phyloP scores from a whole-genome alignment of 2,329 filamentous ascomycete genomes.

The Clonostachys rhizophaga region DNA sequence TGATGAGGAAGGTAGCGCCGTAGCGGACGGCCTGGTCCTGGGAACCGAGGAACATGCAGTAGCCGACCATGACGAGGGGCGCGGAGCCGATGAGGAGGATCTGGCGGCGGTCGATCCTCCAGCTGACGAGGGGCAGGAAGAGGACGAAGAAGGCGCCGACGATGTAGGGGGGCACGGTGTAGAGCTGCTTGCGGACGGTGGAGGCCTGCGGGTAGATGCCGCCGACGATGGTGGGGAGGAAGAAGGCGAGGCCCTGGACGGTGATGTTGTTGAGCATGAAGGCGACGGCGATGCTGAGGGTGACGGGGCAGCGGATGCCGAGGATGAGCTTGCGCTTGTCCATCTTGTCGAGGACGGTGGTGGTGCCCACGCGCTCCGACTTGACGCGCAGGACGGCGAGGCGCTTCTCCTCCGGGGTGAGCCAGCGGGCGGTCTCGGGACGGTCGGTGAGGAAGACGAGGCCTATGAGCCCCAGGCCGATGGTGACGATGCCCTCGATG shows the following conservation, averaged over 20 bases:
- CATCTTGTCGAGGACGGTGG: slow-evolving; percentile 59
- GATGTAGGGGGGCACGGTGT: slow-evolving; percentile 66
- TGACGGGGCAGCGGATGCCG: slow-evolving; percentile 61
- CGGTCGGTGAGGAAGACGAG: slow-evolving; percentile 65
- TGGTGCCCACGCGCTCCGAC: slow-evolving; percentile 60
- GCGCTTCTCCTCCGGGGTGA: slow-evolving; percentile 60
- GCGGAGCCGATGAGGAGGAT: slow-evolving; percentile 56
- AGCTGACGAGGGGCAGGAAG: slow-evolving; percentile 55
- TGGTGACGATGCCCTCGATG: slow-evolving; percentile 60
- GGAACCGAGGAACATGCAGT: slow-evolving; percentile 65
- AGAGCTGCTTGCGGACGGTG: slow-evolving; percentile 61
- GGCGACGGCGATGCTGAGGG: slow-evolving; percentile 48
- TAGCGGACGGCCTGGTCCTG: slow-evolving; percentile 51
- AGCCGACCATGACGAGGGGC: slow-evolving; percentile 63
- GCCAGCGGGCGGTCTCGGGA: slow-evolving; percentile 63
- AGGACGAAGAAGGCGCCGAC: slow-evolving; percentile 65
- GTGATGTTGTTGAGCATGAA: slow-evolving; percentile 67
- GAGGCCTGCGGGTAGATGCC: slow-evolving; percentile 57
- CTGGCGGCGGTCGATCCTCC: slow-evolving; percentile 53
- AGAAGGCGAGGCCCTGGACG: slow-evolving; percentile 67
- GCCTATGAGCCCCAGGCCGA: slow-evolving; percentile 49
- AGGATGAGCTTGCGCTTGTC: slow-evolving; percentile 52
- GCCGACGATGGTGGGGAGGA: slow-evolving; percentile 62
- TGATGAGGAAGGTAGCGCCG: slow-evolving; percentile 66
- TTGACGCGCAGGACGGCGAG: slow-evolving; percentile 63